Base-by-base conservation (phyloP, 495 filamentous ascomycete genomes). In the Polyplosphaeria fusca region DNA sequence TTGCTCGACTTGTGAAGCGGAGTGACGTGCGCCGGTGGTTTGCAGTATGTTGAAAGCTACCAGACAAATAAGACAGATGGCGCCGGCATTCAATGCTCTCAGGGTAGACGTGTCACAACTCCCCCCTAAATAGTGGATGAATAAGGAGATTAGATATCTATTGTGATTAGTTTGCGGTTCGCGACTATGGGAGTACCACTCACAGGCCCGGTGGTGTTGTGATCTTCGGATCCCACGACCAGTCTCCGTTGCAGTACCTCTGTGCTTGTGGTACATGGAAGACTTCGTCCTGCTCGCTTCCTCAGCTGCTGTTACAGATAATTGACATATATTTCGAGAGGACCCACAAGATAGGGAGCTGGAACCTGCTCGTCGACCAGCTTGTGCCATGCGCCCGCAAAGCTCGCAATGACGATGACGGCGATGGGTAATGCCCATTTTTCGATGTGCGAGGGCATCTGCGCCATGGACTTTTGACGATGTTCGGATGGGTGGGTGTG, bases 271-370 rank as follows among this genome's bases (percentile, higher is more conserved):
- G 86, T 45, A 96, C 84, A 65, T 98, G 93, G 71, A 98, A 98
- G 22, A 91, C 83, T 73, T 98, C 93, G 65, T 98, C 93, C 88
- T 92, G n/a, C n/a, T n/a, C n/a, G n/a, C n/a, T n/a, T n/a, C n/a
- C n/a, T n/a, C n/a, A n/a, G n/a, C n/a, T n/a, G n/a, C n/a, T n/a
- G n/a, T n/a, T n/a, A n/a, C n/a, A n/a, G n/a, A n/a, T n/a, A n/a
- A n/a, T n/a, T n/a, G n/a, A n/a, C n/a, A n/a, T n/a, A n/a, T n/a
- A n/a, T n/a, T n/a, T n/a, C n/a, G n/a, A 35, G n/a, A 35, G 30
- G 11, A 23, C 58, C 56, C 39, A 89, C 86, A 13, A 95, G 77
- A 68, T 96, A 96, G 9, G 91, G 88, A 46, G 91, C 85, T 27
- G 87, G 82, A 38, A 89, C 85, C 60, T 50, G 71, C n/a, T 23